Evolutionary conservation across 2,329 filamentous ascomycete species (phyloP).

Genomic region (Aspergillus fumigatiaffinis): DNA sequence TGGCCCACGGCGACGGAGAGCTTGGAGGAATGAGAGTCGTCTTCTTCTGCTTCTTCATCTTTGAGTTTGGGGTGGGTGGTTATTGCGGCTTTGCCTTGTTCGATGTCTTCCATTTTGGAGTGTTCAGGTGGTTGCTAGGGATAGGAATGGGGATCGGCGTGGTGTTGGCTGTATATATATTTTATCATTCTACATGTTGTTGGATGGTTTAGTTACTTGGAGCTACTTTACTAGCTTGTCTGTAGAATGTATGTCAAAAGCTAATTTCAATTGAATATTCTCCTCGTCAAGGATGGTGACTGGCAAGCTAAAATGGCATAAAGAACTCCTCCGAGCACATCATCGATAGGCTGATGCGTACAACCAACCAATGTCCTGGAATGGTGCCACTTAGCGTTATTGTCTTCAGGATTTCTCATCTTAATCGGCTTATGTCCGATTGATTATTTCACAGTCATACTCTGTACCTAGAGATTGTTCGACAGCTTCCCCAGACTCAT

Average conservation of each 20-base stretch:
- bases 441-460: not conserved
- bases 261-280: not conserved
- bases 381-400: not conserved
- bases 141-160: not conserved
- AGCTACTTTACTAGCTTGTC: not conserved
- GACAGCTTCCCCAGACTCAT: too few species aligned
- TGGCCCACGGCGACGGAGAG: slow-evolving; percentile 15
- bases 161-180: not conserved
- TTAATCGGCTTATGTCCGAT: too few species aligned
- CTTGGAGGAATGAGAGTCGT: slow-evolving; percentile 13
- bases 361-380: not conserved
- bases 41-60: not conserved
- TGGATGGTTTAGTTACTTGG: not conserved
- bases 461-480: too few species aligned
- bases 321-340: slow-evolving; percentile 19
- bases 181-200: not conserved
- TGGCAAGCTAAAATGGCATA: slow-evolving; percentile 16
- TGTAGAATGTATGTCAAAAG: not conserved
- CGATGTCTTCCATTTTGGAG: slow-evolving; percentile 17
- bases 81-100: slow-evolving; percentile 15
- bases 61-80: not conserved
- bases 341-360: slow-evolving; percentile 8
- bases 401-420: too few species aligned
- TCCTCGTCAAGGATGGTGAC: not conserved
- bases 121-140: not conserved